Base-by-base conservation (phyloP, 495 filamentous ascomycete genomes). In the Hypoxylon intermedium region DNA sequence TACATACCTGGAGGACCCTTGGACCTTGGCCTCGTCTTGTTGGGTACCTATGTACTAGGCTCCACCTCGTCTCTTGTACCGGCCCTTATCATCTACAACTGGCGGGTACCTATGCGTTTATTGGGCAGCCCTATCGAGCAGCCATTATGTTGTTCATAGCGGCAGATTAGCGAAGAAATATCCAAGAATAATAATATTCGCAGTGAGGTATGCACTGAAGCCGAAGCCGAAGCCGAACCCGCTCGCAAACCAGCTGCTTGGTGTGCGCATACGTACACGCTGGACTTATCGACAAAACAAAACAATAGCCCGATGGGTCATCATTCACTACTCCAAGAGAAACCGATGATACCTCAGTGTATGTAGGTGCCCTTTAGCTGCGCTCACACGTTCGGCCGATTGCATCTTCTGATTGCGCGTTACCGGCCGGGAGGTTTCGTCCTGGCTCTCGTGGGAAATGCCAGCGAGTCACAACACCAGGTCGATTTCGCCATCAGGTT, bases 401-500 rank as follows among this genome's bases (percentile, higher is more conserved):
- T 53, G 28, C 43, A 34, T 66, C 51, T 49, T 49, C 52, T 34
- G 34, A 44, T 53, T 56, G 43, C 28, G 18, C 19, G 20, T 61
- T 65, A 34, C 56, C 52, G 34, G 45, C 62, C 56, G 56, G 49
- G 38, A 42, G 51, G 1, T 31, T 45, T 65, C 44, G 23, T 47
- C 40, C 41, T 37, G 30, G 21, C 37, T 30, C 26, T 42, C 31
- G 33, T 13, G 18, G 30, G 16, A 48, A n/a, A n/a, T n/a, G 19
- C 12, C 20, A 41, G 6, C 44, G 9, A 16, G 31, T 41, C 26
- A 49, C 13, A 37, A 37, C 13, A 9, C 38, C 21, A 44, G 34
- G 16, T n/a, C 21, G 15, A 12, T 3, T 38, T 11, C 9, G 15
- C n/a, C 33, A 11, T 19, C 55, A 23, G 26, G 6, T 21, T 52